phyloP scores from a whole-genome alignment of 177 flowering plant genomes.

The Vitis hybrid region DNA sequence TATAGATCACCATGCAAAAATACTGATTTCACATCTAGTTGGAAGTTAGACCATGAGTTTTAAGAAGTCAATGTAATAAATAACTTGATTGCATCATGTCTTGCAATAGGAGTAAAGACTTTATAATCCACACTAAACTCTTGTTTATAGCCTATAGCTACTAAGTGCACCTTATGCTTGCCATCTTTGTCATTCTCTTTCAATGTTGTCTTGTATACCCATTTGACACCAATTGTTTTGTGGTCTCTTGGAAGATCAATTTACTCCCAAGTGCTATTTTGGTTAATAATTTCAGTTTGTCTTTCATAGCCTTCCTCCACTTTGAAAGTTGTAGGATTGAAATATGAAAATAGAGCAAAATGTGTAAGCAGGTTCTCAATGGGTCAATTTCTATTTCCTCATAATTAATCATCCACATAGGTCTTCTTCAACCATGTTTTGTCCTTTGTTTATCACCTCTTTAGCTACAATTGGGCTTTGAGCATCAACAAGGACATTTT shows the following conservation, averaged over 20 bases:
- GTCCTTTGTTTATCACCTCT: too few relatives aligned
- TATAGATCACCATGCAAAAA: too few relatives aligned
- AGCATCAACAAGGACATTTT: background rate
- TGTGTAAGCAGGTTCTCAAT: background rate
- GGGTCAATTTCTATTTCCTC: background rate
- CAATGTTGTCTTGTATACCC: background rate
- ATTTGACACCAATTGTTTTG: constrained; percentile 1
- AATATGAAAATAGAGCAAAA: background rate
- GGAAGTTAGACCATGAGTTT: too few relatives aligned
- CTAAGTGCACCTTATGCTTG: background rate
- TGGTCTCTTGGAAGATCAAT: background rate
- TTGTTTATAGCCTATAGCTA: constrained; percentile 3
- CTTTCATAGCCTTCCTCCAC: too few relatives aligned
- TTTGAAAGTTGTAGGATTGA: too few relatives aligned
- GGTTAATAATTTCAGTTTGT: too few relatives aligned
- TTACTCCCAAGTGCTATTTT: background rate
- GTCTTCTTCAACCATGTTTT: too few relatives aligned
- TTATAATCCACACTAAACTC: background rate
- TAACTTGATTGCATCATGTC: too few relatives aligned
- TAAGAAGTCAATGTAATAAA: too few relatives aligned
- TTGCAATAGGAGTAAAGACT: background rate
- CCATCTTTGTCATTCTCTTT: background rate
- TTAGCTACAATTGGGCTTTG: background rate
- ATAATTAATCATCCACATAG: background rate
- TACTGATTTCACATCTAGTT: too few relatives aligned